Evolutionary conservation across 2,329 filamentous ascomycete genomes (phyloP).

Genomic region (Passalora sequoiae): DNA sequence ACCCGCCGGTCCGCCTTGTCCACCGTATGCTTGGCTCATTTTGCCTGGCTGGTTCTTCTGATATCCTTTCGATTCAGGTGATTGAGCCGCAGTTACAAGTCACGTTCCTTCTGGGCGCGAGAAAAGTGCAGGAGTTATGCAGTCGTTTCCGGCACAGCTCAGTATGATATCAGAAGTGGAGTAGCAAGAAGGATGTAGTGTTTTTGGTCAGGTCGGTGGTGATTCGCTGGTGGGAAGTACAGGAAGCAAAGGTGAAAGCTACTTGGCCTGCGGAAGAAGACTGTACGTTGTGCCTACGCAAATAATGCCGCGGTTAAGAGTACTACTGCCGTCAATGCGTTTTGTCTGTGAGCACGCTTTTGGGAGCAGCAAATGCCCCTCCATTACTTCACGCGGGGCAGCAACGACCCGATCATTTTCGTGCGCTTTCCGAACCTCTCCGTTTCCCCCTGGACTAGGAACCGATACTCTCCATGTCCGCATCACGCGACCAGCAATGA

Average conservation of each 20-base stretch:
- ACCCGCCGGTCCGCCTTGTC: constrained; percentile 26
- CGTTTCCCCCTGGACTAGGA: too few species aligned
- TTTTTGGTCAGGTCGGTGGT: too few species aligned
- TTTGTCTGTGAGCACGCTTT: too few species aligned
- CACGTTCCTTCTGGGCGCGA: not conserved
- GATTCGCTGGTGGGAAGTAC: constrained; percentile 6
- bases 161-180: constrained; percentile 29
- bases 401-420: too few species aligned
- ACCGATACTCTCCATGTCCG: too few species aligned
- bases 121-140: constrained; percentile 1
- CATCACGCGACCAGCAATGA: too few species aligned
- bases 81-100: not conserved
- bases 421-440: too few species aligned
- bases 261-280: constrained; percentile 12
- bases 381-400: too few species aligned
- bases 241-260: constrained; percentile 4
- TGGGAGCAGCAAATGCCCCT: too few species aligned
- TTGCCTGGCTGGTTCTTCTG: not conserved
- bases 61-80: not conserved
- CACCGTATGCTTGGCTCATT: constrained; percentile 5
- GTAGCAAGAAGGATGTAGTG: too few species aligned
- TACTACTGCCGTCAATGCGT: too few species aligned
- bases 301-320: constrained; percentile 20
- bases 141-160: constrained; percentile 13
- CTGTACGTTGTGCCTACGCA: constrained; percentile 13